Conservation (phyloP, 1,284 basidiomycete species). For the Malassezia slooffiae region DNA sequence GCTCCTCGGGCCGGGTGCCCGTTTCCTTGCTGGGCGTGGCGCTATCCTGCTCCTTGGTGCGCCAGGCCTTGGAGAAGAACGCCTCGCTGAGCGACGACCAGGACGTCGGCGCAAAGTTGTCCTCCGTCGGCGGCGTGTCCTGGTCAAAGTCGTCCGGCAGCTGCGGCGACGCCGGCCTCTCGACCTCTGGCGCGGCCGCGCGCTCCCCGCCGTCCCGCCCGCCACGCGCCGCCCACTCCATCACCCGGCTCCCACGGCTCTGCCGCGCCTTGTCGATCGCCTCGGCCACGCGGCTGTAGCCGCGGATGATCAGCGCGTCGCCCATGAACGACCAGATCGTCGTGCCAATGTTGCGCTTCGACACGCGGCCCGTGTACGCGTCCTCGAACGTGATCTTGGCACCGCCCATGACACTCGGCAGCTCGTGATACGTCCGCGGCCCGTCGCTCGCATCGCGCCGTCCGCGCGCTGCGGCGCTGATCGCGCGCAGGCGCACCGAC, state of each 20-base stretch:
- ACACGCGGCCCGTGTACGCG: slow-evolving; percentile 44
- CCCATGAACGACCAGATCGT: slow-evolving; percentile 31
- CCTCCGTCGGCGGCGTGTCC: too few species aligned
- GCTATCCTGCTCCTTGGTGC: not conserved
- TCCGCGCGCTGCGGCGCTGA: slow-evolving; percentile 5
- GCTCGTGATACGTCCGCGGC: slow-evolving; percentile 16
- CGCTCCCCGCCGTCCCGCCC: too few species aligned
- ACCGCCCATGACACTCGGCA: slow-evolving; percentile 34
- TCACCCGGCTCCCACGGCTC: too few species aligned
- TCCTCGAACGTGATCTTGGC: slow-evolving; percentile 40
- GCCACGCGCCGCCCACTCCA: too few species aligned
- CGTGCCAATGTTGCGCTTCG: slow-evolving; percentile 22
- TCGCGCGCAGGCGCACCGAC: slow-evolving; percentile 3
- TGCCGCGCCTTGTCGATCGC: too few species aligned
- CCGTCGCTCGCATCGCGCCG: slow-evolving; percentile 21
- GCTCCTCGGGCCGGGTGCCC: too few species aligned
- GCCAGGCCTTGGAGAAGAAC: slow-evolving; percentile 7
- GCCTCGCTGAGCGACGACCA: slow-evolving; percentile 13
- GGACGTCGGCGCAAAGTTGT: slow-evolving; percentile 1
- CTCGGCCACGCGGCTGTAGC: too few species aligned
- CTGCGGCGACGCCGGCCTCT: too few species aligned
- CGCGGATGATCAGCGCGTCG: slow-evolving; percentile 33
- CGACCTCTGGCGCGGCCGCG: too few species aligned
- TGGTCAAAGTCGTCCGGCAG: too few species aligned
- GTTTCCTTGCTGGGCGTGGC: slow-evolving; percentile 1